Percentiles rank a stretch among this genome's conserved stretches.
Conservation (phyloP, 768 basidiomycete genomes). For the Suillus spraguei region DNA sequence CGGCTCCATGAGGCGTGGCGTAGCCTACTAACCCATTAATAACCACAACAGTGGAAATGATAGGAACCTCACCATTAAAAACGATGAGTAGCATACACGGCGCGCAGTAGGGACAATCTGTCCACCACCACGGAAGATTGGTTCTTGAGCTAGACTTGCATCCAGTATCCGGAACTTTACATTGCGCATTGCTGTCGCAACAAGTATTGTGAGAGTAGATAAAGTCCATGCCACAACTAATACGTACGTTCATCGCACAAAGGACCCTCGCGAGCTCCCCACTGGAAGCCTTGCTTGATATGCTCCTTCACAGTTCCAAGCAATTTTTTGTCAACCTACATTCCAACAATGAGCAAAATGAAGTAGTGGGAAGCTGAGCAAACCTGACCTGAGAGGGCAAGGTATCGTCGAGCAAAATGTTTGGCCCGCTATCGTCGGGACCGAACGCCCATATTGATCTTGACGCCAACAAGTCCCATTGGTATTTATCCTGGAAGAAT, state of each 20-base stretch:
- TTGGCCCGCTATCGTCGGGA: conserved; percentile 93
- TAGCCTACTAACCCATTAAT: conserved; percentile 58
- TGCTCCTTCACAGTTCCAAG: conserved; percentile 89
- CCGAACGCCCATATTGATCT: conserved; percentile 99
- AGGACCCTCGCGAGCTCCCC: conserved; percentile 97
- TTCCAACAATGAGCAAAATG: conserved; percentile 7
- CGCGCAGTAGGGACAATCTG: conserved; percentile 99
- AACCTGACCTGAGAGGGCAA: conserved; percentile 81
- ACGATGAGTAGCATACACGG: conserved; percentile 98
- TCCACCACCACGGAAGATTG: conserved; percentile 97
- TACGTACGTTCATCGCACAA: conserved; percentile 97
- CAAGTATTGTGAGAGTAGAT: conserved; percentile 5
- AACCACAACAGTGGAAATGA: conserved; percentile 11
- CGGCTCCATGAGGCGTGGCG: conserved; percentile 94
- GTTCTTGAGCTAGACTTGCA: conserved; percentile 89
- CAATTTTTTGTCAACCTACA: conserved; percentile 89
- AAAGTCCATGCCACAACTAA: background rate
- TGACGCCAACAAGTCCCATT: conserved; percentile 97
- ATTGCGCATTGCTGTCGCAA: conserved; percentile 84
- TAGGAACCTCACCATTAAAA: conserved; percentile 80
- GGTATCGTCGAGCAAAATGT: conserved; percentile 94
- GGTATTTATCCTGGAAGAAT: conserved; percentile 96
- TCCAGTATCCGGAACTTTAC: conserved; percentile 98
- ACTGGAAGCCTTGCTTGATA: conserved; percentile 99
- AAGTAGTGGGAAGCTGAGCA: background rate